Evolutionary conservation across 805 yeast species (phyloP).

Genomic region (Zygosaccharomyces pseudorouxii): DNA sequence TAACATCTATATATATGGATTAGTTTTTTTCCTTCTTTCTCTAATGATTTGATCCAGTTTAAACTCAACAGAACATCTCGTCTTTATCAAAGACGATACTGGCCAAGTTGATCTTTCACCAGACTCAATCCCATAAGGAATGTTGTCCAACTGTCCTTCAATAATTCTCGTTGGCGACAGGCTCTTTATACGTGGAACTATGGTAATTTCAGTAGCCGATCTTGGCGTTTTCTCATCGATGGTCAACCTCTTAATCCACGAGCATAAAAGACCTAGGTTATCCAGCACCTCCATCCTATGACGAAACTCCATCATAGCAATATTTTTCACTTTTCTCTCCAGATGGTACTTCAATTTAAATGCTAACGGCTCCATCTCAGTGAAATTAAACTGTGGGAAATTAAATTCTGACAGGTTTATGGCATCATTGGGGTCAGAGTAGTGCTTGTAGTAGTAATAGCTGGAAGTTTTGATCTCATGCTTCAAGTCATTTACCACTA

Average conservation of each 20-base stretch:
- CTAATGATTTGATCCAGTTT: slow-evolving; percentile 70
- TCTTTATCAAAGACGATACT: slow-evolving; percentile 72
- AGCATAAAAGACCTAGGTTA: slow-evolving; percentile 68
- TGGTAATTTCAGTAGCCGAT: slow-evolving; percentile 76
- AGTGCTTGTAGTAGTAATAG: slow-evolving; percentile 37
- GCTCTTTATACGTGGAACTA: slow-evolving; percentile 80
- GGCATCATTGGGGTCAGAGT: slow-evolving; percentile 34
- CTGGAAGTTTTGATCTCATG: slow-evolving; percentile 49
- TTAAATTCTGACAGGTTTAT: slow-evolving; percentile 19
- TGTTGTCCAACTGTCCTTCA: slow-evolving; percentile 73
- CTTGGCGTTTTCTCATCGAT: slow-evolving; percentile 85
- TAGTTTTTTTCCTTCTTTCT: slow-evolving; percentile 27
- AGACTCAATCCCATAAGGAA: slow-evolving; percentile 82
- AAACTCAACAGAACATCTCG: slow-evolving; percentile 86
- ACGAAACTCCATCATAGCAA: slow-evolving; percentile 71
- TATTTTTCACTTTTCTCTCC: slow-evolving; percentile 45
- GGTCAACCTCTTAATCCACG: slow-evolving; percentile 65
- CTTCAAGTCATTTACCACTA: slow-evolving; percentile 75
- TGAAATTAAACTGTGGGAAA: slow-evolving; percentile 30
- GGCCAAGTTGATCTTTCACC: slow-evolving; percentile 97
- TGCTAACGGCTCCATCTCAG: slow-evolving; percentile 36
- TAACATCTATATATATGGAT: slow-evolving; percentile 9
- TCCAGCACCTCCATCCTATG: slow-evolving; percentile 80
- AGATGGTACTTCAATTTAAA: slow-evolving; percentile 34
- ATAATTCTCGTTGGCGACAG: slow-evolving; percentile 69